phyloP scores from a whole-genome alignment of 2,329 filamentous ascomycete species.

The Phialocephala sp. region DNA sequence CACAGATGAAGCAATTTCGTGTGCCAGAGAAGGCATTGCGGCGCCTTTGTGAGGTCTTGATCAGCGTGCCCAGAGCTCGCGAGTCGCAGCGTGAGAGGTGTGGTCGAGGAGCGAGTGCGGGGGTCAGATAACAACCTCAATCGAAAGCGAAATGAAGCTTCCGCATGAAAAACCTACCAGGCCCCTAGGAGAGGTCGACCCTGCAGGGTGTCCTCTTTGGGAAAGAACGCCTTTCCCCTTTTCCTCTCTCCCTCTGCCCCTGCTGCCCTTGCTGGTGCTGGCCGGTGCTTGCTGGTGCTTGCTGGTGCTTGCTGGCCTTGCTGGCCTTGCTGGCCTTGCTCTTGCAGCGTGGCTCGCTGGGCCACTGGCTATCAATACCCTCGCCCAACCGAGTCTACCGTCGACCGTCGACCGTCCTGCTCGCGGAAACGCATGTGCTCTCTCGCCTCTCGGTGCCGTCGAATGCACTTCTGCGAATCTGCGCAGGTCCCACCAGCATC shows the following conservation, averaged over 20 bases:
- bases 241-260: background rate
- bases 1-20: conserved; percentile 13
- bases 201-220: background rate
- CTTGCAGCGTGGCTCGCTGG: too few species aligned
- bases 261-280: too few species aligned
- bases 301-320: too few species aligned
- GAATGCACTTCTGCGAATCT: background rate
- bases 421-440: background rate
- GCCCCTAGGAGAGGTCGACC: too few species aligned
- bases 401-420: too few species aligned
- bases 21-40: background rate
- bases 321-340: too few species aligned
- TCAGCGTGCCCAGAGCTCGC: background rate
- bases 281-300: too few species aligned
- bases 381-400: too few species aligned
- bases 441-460: background rate
- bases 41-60: background rate
- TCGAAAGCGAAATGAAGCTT: too few species aligned
- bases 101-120: background rate
- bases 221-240: background rate
- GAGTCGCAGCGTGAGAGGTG: background rate
- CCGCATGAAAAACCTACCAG: too few species aligned
- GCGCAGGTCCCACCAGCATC: conserved; percentile 14
- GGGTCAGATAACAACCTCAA: background rate
- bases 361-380: too few species aligned